Evolutionary conservation across 140 eudicot species (phyloP).

Genomic region (Anethum foeniculum): DNA sequence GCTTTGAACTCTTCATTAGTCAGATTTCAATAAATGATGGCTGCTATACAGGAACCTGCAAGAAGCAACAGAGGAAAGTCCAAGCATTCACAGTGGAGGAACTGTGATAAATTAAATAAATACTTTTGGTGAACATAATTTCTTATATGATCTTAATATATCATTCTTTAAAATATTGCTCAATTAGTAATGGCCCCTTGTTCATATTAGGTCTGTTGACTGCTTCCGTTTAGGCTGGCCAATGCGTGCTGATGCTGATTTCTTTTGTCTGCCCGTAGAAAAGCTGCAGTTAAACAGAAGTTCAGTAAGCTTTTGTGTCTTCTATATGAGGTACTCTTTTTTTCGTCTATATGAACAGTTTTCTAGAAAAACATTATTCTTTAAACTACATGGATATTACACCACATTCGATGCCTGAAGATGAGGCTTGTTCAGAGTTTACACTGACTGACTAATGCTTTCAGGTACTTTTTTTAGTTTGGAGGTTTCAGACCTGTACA

Average conservation of each 20-base stretch:
- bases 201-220: slow-evolving; percentile 69
- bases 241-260: slow-evolving; percentile 99
- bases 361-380: not conserved
- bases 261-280: slow-evolving; percentile 49
- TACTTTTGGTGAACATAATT: slow-evolving; percentile 68
- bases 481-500: not conserved
- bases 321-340: not conserved
- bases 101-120: slow-evolving; percentile 85
- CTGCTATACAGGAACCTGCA: slow-evolving; percentile 66
- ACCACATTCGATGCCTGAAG: not conserved
- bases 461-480: not conserved
- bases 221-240: slow-evolving; percentile 99
- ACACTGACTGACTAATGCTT: not conserved
- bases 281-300: slow-evolving; percentile 35
- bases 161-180: not conserved
- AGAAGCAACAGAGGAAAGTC: slow-evolving; percentile 80
- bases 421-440: not conserved
- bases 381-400: not conserved
- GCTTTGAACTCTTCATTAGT: not conserved
- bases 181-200: slow-evolving; percentile 13
- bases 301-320: slow-evolving; percentile 36
- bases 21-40: not conserved
- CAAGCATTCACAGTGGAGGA: slow-evolving; percentile 95
- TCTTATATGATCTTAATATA: not conserved
- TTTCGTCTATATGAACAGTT: not conserved